Evolutionary conservation across 2,329 filamentous ascomycete genomes (phyloP).

Genomic region (Eurotiales sp.): DNA sequence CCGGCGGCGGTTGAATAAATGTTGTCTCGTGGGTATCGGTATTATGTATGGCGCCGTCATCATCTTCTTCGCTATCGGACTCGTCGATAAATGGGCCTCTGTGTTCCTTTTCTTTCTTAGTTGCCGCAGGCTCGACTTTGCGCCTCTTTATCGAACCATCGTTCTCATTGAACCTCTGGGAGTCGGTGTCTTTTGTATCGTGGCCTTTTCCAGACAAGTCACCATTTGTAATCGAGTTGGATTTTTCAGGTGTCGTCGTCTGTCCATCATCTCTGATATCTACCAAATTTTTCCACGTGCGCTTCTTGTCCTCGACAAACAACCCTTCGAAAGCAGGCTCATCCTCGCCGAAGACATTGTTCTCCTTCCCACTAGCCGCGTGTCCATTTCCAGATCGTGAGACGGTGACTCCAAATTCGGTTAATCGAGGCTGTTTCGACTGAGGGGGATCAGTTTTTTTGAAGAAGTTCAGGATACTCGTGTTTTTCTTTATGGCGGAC

Average conservation of each 20-base stretch:
- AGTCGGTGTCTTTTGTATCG: constrained; percentile 11
- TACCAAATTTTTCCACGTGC: constrained; percentile 10
- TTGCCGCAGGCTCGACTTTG: constrained; percentile 23
- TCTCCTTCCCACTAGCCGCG: neutral
- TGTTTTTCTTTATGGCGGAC: constrained; percentile 37
- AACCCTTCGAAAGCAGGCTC: constrained; percentile 14
- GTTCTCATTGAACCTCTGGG: constrained; percentile 31
- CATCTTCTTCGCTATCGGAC: constrained; percentile 54
- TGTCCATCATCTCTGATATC: constrained; percentile 9
- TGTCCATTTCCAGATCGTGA: constrained; percentile 24
- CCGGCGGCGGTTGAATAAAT: neutral
- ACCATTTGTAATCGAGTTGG: neutral
- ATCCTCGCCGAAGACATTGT: too few species aligned
- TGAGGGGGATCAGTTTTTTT: constrained; percentile 59
- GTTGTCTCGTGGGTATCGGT: neutral
- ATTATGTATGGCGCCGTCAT: constrained; percentile 22
- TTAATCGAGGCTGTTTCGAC: constrained; percentile 54
- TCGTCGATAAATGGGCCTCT: constrained; percentile 42
- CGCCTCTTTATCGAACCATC: constrained; percentile 30
- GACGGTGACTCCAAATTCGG: constrained; percentile 35
- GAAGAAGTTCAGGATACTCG: constrained; percentile 71
- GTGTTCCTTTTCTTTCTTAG: constrained; percentile 16
- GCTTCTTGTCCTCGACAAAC: constrained; percentile 35
- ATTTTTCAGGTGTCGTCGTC: neutral
- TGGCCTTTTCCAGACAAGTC: neutral